Conservation (phyloP, 2,329 filamentous ascomycete genomes). For the Drechslerella dactyloides region DNA sequence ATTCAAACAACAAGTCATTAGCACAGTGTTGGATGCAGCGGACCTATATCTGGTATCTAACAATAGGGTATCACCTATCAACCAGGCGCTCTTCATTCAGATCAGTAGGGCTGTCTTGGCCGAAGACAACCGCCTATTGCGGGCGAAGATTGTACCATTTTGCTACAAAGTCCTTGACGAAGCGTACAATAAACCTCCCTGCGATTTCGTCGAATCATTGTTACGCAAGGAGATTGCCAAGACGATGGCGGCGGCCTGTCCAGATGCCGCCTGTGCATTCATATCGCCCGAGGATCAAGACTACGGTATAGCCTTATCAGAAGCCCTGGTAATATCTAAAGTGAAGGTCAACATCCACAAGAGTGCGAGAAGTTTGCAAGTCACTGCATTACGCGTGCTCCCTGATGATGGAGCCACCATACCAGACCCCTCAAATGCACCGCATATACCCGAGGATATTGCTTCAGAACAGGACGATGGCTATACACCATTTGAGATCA, state of each 20-base stretch:
- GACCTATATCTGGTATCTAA: constrained; percentile 1
- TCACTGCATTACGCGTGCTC: not conserved
- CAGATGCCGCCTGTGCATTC: constrained; percentile 29
- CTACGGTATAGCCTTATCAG: constrained; percentile 40
- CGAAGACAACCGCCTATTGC: not conserved
- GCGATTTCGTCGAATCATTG: constrained; percentile 29
- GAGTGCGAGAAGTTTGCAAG: not conserved
- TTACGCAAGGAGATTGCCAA: constrained; percentile 41
- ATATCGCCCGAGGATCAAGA: constrained; percentile 38
- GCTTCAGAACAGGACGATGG: not conserved
- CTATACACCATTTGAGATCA: not conserved
- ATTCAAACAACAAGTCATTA: constrained; percentile 7
- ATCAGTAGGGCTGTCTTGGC: constrained; percentile 13
- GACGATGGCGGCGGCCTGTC: constrained; percentile 17
- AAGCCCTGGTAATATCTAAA: constrained; percentile 4
- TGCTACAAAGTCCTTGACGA: constrained; percentile 19
- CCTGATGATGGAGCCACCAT: not conserved
- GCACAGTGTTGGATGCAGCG: not conserved
- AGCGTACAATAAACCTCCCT: constrained; percentile 13
- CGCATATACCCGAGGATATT: not conserved
- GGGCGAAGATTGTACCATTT: constrained; percentile 18
- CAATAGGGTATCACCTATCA: constrained; percentile 27
- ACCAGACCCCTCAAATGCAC: not conserved
- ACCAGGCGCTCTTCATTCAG: constrained; percentile 38
- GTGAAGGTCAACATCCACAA: constrained; percentile 10